Percentiles rank a stretch among this genome's conserved stretches.
These are phyloP conservation scores for Ampelomyces quisqualis DNA, from an alignment of 2,329 filamentous ascomycete genomes.

Conservation along the genomic window DNA sequence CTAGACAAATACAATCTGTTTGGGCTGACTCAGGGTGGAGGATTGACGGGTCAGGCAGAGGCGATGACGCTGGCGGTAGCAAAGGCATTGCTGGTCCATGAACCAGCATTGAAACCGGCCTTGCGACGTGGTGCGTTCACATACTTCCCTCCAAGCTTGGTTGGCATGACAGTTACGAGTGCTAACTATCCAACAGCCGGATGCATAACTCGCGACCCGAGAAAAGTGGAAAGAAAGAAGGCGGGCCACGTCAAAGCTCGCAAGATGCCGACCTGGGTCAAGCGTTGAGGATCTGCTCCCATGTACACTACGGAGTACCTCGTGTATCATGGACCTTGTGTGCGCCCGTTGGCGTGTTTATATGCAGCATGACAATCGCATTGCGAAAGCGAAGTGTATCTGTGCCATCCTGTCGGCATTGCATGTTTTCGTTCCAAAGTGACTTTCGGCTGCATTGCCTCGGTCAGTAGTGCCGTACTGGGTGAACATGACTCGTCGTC, in stretches of 20 bases:
- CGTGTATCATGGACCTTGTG: constrained; percentile 10
- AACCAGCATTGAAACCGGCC: constrained; percentile 85
- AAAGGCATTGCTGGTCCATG: constrained; percentile 84
- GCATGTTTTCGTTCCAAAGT: too few relatives aligned
- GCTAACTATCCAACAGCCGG: constrained; percentile 68
- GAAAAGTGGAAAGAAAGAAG: constrained; percentile 97
- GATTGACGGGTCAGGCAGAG: constrained; percentile 93
- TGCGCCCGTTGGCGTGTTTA: background rate
- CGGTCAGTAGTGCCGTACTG: constrained; percentile 5
- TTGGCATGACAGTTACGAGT: constrained; percentile 16
- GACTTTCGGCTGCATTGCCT: constrained; percentile 13
- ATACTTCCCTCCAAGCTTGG: constrained; percentile 6
- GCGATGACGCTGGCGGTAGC: constrained; percentile 87
- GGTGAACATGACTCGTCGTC: too few relatives aligned
- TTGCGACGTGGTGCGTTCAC: constrained; percentile 77
- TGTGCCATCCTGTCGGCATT: too few relatives aligned
- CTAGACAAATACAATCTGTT: constrained; percentile 98
- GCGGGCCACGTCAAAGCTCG: constrained; percentile 91
- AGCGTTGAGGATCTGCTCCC: constrained; percentile 56
- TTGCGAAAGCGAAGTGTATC: background rate
- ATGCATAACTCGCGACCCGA: constrained; percentile 84
- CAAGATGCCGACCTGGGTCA: constrained; percentile 98
- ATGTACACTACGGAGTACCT: constrained; percentile 31
- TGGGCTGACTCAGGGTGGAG: constrained; percentile 80
- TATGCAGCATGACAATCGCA: background rate